Base-by-base conservation (phyloP, 2,329 filamentous ascomycete species). In the Fusarium transvaalense region DNA sequence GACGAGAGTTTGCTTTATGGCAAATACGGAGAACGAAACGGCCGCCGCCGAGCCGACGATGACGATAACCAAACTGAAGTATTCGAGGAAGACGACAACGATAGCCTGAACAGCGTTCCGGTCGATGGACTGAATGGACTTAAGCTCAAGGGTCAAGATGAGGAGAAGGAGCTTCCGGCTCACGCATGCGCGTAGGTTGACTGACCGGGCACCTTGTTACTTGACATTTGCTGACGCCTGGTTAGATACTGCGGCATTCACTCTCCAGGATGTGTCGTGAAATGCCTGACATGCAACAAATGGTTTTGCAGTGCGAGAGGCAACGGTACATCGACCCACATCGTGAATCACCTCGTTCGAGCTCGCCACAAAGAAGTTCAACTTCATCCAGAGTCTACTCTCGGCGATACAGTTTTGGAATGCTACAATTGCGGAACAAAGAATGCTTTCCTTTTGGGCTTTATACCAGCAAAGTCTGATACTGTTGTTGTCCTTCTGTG, bases 381-480 rank as follows among this genome's bases (percentile, higher is more conserved):
- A 80, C 89, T 99, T 56, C 96, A 99, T 78, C 95, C 96, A 10
- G 90, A 91, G 72, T 98, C 96, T 19, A 91, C 94, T 10, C 89
- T 99, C 13, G 96, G 96, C 68, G 97, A 99, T 78, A 99, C 96
- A 1, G 93, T 97, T 37, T 87, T 99, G 66, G 96, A 99, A 83
- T 99, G 96, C 82, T 99, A 99, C 84, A 98, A 97, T 82, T 99
- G 96, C 80, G 96, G 95, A 46, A 97, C 93, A n/a, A 98, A 97
- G 83, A 99, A 99, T 78, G 95, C 97, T 48, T 99, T 99, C 74
- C 85, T 98, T 35, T 90, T 99, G 29, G 96, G 96, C 9, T 99
- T 99, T 78, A 99, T 99, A 73, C 97, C 96, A 12, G 96, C 96
- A 58, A 99, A 99, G 78, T 98, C 96, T 13, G 97, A 99, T 76